Evolutionary conservation across 106 monocot species (phyloP).

Genomic region (Platanthera guangdongensis): DNA sequence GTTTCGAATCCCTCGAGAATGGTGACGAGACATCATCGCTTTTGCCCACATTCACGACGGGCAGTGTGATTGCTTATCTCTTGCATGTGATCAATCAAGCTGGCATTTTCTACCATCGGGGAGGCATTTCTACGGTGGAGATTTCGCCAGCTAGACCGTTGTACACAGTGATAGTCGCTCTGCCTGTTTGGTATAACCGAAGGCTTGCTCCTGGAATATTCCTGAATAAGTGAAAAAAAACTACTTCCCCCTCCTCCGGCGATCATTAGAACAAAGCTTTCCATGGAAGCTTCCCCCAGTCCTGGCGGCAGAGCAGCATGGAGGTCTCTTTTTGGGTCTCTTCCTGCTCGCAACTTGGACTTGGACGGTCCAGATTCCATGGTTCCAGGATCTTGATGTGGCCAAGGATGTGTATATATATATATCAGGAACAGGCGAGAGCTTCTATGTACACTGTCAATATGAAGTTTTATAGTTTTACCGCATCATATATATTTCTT

Average conservation of each 20-base stretch:
- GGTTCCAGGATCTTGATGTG: neutral
- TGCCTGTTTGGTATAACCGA: constrained; percentile 2
- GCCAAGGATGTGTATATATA: neutral
- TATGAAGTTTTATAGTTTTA: neutral
- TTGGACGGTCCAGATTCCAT: neutral
- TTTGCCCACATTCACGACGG: neutral
- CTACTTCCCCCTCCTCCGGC: neutral
- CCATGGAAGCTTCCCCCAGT: neutral
- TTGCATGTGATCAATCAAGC: neutral
- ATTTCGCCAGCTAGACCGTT: neutral
- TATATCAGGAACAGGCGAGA: neutral
- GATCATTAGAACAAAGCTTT: neutral
- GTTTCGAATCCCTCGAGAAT: neutral
- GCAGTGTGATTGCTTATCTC: neutral
- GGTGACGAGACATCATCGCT: neutral
- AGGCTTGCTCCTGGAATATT: neutral
- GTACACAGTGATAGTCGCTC: neutral
- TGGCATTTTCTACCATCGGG: neutral
- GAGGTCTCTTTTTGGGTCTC: neutral
- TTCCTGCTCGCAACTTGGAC: neutral
- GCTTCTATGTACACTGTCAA: neutral
- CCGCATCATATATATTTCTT: neutral
- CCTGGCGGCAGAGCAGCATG: neutral
- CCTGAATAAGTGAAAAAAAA: neutral
- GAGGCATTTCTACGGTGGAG: neutral